Percentiles rank a stretch among this genome's conserved stretches.
phyloP scores from a whole-genome alignment of 768 basidiomycete genomes.

The Lactifluus piperatus region DNA sequence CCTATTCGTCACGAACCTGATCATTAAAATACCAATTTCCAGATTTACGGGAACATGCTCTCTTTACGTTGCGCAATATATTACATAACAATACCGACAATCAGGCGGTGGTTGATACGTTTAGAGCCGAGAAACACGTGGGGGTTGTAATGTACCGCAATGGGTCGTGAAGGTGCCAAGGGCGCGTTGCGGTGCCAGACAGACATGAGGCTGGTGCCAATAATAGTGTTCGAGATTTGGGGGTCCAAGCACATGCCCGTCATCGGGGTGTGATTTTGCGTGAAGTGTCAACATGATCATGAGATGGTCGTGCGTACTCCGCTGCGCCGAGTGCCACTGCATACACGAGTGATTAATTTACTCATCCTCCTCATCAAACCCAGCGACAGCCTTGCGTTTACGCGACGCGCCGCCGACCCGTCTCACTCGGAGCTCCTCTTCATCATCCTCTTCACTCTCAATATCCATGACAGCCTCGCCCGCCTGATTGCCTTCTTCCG shows the following conservation, averaged over 20 bases:
- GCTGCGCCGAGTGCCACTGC: not conserved
- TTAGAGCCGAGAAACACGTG: conserved; percentile 54
- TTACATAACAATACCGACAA: conserved; percentile 71
- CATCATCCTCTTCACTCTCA: conserved; percentile 55
- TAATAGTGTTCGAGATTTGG: not conserved
- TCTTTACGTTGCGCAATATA: conserved; percentile 75
- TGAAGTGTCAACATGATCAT: not conserved
- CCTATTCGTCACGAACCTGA: too few species aligned
- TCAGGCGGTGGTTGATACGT: conserved; percentile 66
- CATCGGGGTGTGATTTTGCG: conserved; percentile 3
- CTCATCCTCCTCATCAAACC: conserved; percentile 60
- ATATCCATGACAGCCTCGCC: conserved; percentile 53
- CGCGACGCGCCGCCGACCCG: conserved; percentile 39
- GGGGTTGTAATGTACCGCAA: conserved; percentile 34
- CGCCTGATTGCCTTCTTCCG: conserved; percentile 27
- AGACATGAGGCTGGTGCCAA: conserved; percentile 1
- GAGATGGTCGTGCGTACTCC: not conserved
- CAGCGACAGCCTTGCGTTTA: conserved; percentile 44
- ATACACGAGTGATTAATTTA: not conserved
- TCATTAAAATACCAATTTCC: conserved; percentile 26
- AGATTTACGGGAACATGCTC: conserved; percentile 90
- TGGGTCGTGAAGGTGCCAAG: conserved; percentile 31
- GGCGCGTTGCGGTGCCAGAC: conserved; percentile 17
- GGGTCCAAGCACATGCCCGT: not conserved
- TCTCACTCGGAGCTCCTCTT: conserved; percentile 61